A percentile compares a stretch with the other conserved stretches of the same genome.
Evolutionary conservation across 768 basidiomycete species (phyloP).

Genomic region (Pisolithus sp.): DNA sequence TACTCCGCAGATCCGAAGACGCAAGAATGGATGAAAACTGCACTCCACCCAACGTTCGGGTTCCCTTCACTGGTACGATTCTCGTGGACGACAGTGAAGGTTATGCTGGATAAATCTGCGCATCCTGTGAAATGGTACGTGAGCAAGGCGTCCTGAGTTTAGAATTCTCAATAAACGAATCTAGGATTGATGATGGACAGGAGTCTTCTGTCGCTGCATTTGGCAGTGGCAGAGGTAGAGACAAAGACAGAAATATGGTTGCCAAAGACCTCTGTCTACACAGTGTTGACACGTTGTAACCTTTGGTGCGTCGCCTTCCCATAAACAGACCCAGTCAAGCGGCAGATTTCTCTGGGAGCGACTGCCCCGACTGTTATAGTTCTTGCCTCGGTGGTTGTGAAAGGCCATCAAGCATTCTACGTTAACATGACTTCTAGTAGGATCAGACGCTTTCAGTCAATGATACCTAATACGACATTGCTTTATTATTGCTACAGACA

Average conservation of each 20-base stretch:
- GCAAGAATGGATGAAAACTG: constrained; percentile 71
- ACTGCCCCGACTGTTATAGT: no score
- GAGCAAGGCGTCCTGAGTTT: not conserved
- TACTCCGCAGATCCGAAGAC: constrained; percentile 76
- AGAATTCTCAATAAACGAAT: not conserved
- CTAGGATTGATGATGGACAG: constrained; percentile 82
- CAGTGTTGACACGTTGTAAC: constrained; percentile 60
- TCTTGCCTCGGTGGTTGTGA: no score
- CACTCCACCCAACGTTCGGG: constrained; percentile 85
- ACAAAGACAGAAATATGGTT: constrained; percentile 69
- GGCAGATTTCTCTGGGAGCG: no score
- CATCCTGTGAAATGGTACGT: constrained; percentile 75
- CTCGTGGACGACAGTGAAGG: constrained; percentile 92
- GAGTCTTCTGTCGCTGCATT: constrained; percentile 73
- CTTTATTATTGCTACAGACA: not conserved
- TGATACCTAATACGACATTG: no score
- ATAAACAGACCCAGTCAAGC: not conserved
- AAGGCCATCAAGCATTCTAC: no score
- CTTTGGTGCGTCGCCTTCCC: not conserved
- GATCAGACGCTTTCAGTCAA: no score
- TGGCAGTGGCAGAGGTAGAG: constrained; percentile 57
- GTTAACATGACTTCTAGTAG: no score
- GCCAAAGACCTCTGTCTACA: constrained; percentile 68
- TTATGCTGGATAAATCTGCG: constrained; percentile 72
- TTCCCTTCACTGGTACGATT: constrained; percentile 88